Evolutionary conservation across 352 stramenopile genomes (phyloP), one percentile per base, ranked within the genome.

Genomic region (Phytophthora hybrid): DNA sequence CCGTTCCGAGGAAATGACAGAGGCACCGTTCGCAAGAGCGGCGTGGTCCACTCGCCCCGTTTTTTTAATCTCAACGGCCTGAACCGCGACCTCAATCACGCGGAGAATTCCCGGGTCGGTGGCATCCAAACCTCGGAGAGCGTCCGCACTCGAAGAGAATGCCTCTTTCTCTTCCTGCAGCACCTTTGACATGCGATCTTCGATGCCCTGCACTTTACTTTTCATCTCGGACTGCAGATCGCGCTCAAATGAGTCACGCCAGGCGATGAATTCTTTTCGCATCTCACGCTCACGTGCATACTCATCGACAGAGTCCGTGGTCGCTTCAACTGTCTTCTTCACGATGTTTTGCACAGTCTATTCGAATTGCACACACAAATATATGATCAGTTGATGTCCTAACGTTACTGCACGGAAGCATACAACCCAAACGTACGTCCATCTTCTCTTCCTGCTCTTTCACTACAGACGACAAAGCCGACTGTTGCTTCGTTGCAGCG

Each of bases 21-120:
- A 72, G 1, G 85, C 88, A 18, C 88, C 88, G 57, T 94, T 94
- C 2, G 81, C 83, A 39, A 94, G 75, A 16, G 85, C 81, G 32
- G 88, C 88, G 65, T 90, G 79, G 63, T 94, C 88, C 18, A 90
- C 81, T 18, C 82, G 82, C 0, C 83, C 85, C 4, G 74, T 73
- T 66, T 84, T 89, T 63, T 89, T 87, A 19, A 84, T 82, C 32
- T 92, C 86, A 58, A 92, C 75, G 21, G 74, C 77, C n/a, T 88
- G 73, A 21, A 92, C 74, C 14, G 83, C 87, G 6, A 82, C 68
- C 58, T 82, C 76, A 57, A 82, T 82, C 13, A 80, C 76, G 13
- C 72, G 63, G 37, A 82, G 64, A 19, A 82, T 82, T 6, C 76
- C 76, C 41, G 87, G 87, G 31, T 92, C 80, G 1, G 84, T 87